Base-by-base conservation (phyloP, 1,284 basidiomycete species). In the Trametes versicolor region DNA sequence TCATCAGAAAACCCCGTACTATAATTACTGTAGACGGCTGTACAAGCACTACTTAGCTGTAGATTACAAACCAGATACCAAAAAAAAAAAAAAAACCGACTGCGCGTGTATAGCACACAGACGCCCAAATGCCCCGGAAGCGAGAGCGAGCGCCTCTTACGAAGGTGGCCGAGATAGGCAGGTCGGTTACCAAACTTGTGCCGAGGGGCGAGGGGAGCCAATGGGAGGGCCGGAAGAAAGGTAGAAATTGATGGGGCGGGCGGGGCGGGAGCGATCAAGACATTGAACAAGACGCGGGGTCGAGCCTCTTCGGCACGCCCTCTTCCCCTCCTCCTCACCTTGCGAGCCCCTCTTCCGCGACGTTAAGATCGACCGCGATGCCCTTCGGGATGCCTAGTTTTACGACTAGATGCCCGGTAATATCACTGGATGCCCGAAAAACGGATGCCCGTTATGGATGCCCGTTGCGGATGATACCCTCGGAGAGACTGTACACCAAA, bases 201-300 rank as follows among this genome's bases (percentile, higher is more conserved):
- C 37, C 29, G 37, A 29, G 29, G 47, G 47, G 57, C 32, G 57
- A 37, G 36, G 17, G 19, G 21, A 51, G 57, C 57, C 57, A 58
- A 58, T 58, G 17, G 23, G 57, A 12, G 17, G 9, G 8, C 23
- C 6, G 37, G 57, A 51, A 48, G 27, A 41, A 34, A 41, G 57
- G 17, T n/a, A 41, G 48, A 50, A 25, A 41, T 58, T 58, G 57
- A 62, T 47, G 8, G 41, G 53, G 36, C 9, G 50, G 45, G 41
- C 23, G 17, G 29, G 29, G 29, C 29, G 29, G 29, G 19, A n/a
- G 41, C 41, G 41, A 43, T 43, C 41, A 43, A 43, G 41, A 43
- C 17, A 43, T 39, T 39, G 37, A 39, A 43, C 41, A 43, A 43
- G 41, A 43, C 41, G 41, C 41, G 41, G 17, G 17, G 41, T 7